Conservation (phyloP, 163 green algal species). For the Scenedesmus sp. region DNA sequence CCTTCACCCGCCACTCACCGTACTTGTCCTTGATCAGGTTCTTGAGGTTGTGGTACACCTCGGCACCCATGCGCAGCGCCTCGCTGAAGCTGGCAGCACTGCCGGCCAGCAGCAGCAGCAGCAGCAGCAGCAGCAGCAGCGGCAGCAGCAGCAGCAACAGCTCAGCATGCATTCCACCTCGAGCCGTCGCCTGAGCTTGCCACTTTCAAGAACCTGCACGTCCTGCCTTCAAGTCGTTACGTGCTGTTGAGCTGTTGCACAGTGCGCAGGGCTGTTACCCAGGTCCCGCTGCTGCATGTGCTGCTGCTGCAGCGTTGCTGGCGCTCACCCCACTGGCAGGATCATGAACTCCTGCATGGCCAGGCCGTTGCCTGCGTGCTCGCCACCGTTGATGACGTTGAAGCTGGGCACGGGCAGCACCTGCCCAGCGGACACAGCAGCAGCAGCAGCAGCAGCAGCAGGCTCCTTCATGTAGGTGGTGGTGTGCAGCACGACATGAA, state of each 20-base stretch:
- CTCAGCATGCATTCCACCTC: neutral
- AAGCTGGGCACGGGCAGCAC: slow-evolving; percentile 97
- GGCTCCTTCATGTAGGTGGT: neutral
- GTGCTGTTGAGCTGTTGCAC: neutral
- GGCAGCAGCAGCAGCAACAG: neutral
- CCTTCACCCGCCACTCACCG: slow-evolving; percentile 64
- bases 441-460: neutral
- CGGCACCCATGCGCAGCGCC: slow-evolving; percentile 95
- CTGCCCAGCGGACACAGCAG: slow-evolving; percentile 52
- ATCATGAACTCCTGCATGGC: slow-evolving; percentile 99
- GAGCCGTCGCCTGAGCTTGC: neutral
- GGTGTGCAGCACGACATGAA: neutral
- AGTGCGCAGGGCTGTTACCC: neutral
- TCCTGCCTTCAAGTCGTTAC: neutral
- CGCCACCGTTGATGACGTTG: slow-evolving; percentile 99
- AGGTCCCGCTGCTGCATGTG: neutral
- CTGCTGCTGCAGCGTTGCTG: neutral
- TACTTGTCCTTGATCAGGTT: slow-evolving; percentile 99
- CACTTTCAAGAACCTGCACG: neutral
- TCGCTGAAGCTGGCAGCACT: slow-evolving; percentile 92
- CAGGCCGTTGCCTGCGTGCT: slow-evolving; percentile 98
- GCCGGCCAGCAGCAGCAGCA: slow-evolving; percentile 10
- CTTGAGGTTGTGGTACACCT: slow-evolving; percentile 99
- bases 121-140: neutral
- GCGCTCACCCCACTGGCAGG: slow-evolving; percentile 88